Evolutionary conservation across 148 eudicot genomes (phyloP), one percentile per base, ranked within the genome.

Genomic region (Rhododendron ferrugineum): DNA sequence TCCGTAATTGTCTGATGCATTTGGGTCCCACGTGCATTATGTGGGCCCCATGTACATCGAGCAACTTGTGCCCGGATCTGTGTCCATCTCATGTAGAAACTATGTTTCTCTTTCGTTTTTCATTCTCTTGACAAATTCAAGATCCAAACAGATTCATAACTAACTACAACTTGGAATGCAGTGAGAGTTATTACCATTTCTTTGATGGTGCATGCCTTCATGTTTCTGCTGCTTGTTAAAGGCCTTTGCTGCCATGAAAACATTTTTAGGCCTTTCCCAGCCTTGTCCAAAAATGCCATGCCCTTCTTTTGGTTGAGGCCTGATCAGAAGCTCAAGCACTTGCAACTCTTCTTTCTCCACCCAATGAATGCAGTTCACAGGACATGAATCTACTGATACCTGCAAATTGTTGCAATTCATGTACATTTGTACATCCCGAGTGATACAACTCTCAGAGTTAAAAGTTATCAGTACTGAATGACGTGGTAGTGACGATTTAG

Each of bases 341-440:
- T 62, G 50, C 78, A 92, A 74, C 13, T 90, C 91, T 84, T 92
- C 93, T 83, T 88, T 84, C n/a, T 92, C 87, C 37, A 92, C 94
- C 94, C 92, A 90, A 80, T 92, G 90, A 83, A 92, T 92, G 87
- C 93, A 92, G 83, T 90, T 91, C 84, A 92, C 90, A 13, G 94
- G 94, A 75, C 94, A 92, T 23, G 93, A 92, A 13, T 89, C 92
- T 13, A 92, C 87, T 36, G 94, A 82, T 10, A 84, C 88, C 94
- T 92, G 87, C 72, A 78, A 78, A 78, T 22, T 78, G 26, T 40
- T 78, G 80, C 54, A n/a, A 1, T 14, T 40, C 79, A 75, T 40
- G 6, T 36, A 18, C 1, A 42, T 62, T 37, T 9, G 72, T n/a
- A n/a, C 28, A n/a, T n/a, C 32, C 30, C 2, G 0, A 23, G 30